A percentile compares a stretch with the other conserved stretches of the same genome.
These are phyloP conservation scores for Stentor roeselii DNA, from an alignment of 73 alveolate genomes.

Conservation along the genomic window DNA sequence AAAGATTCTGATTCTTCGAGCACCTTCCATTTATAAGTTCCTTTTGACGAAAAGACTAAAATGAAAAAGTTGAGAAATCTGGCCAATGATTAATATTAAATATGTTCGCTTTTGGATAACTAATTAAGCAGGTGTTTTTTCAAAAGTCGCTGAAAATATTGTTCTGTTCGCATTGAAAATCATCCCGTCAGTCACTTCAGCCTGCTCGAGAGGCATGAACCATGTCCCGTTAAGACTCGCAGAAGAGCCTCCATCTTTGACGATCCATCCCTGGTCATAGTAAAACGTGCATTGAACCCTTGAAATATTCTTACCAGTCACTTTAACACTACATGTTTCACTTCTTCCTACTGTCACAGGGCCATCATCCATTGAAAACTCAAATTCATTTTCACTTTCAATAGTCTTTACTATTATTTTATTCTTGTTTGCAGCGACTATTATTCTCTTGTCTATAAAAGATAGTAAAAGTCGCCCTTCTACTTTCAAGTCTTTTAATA, in stretches of 20 bases:
- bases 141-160: not conserved
- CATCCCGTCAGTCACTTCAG: not conserved
- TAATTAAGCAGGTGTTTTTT: too few species aligned
- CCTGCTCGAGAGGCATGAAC: not conserved
- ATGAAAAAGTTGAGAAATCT: too few species aligned
- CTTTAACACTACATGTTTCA: not conserved
- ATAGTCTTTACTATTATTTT: not conserved
- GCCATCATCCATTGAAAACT: not conserved
- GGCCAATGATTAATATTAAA: too few species aligned
- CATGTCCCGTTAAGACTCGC: not conserved
- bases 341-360: not conserved
- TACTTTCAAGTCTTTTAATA: not conserved
- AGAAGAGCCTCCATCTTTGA: not conserved
- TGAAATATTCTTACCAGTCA: not conserved
- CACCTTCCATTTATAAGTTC: constrained; percentile 13
- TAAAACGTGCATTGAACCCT: not conserved
- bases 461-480: not conserved
- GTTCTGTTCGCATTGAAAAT: not conserved
- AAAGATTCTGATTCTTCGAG: not conserved
- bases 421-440: not conserved
- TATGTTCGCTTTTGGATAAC: too few species aligned
- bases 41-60: too few species aligned
- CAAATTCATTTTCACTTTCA: not conserved
- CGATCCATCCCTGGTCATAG: not conserved
- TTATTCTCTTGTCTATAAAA: not conserved